phyloP scores from a whole-genome alignment of 2,329 filamentous ascomycete genomes.

The Xylaria digitata region DNA sequence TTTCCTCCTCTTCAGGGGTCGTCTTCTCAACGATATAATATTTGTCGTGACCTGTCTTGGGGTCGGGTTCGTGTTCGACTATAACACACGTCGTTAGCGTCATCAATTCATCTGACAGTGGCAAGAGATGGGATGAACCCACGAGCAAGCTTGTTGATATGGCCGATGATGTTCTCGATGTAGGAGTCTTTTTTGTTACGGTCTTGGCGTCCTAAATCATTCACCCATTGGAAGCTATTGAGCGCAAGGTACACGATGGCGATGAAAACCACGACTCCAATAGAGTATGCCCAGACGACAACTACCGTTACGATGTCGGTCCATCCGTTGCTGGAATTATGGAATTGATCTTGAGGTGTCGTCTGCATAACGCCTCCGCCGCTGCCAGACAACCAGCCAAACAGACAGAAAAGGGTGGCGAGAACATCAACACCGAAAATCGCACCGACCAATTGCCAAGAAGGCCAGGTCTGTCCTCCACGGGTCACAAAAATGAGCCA shows the following conservation, averaged over 20 bases:
- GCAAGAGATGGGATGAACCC: constrained; percentile 30
- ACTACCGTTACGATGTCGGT: constrained; percentile 70
- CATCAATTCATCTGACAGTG: background rate
- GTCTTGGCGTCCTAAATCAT: constrained; percentile 72
- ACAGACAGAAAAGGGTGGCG: constrained; percentile 78
- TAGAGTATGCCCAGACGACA: constrained; percentile 73
- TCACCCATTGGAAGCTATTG: constrained; percentile 68
- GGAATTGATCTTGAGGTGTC: constrained; percentile 51
- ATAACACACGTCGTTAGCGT: constrained; percentile 21
- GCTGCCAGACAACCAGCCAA: constrained; percentile 76
- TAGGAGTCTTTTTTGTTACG: constrained; percentile 70
- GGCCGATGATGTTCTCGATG: constrained; percentile 74
- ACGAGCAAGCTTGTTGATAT: constrained; percentile 70
- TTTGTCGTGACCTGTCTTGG: constrained; percentile 43
- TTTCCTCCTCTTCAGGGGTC: constrained; percentile 46
- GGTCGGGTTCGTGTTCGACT: constrained; percentile 48
- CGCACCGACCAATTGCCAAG: constrained; percentile 77
- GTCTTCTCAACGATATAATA: constrained; percentile 49
- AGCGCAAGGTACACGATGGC: constrained; percentile 73
- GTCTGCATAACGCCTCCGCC: constrained; percentile 50
- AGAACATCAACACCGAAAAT: constrained; percentile 78
- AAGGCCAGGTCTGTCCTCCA: constrained; percentile 77
- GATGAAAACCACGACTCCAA: constrained; percentile 72
- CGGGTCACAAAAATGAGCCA: constrained; percentile 84
- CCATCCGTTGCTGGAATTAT: constrained; percentile 53